Percentiles rank a stretch among this genome's conserved stretches.
phyloP scores from a whole-genome alignment of 805 yeast species.

The Ogataea haglerorum region DNA sequence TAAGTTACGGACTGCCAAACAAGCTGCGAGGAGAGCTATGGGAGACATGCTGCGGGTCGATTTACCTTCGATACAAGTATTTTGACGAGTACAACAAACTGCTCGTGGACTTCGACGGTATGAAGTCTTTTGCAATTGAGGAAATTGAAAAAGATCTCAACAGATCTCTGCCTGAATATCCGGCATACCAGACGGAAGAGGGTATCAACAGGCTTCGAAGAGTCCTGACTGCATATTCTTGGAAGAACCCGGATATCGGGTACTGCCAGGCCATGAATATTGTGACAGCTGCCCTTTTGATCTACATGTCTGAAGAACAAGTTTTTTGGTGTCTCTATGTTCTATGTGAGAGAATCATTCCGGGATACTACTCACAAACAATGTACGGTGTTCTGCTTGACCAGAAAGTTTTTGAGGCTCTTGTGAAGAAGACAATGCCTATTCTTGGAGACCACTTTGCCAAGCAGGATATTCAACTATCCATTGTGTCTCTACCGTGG shows the following conservation, averaged over 20 bases:
- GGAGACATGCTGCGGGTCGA: slow-evolving; percentile 89
- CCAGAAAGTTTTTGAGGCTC: slow-evolving; percentile 87
- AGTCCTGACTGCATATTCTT: slow-evolving; percentile 89
- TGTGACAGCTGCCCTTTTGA: slow-evolving; percentile 72
- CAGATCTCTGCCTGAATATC: slow-evolving; percentile 91
- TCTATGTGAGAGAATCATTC: slow-evolving; percentile 80
- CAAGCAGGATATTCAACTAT: slow-evolving; percentile 79
- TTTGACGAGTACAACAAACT: slow-evolving; percentile 56
- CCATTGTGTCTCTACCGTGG: slow-evolving; percentile 96
- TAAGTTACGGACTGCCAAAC: slow-evolving; percentile 93
- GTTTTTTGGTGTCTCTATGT: slow-evolving; percentile 89
- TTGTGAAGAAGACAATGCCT: slow-evolving; percentile 89
- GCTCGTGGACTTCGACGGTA: slow-evolving; percentile 57
- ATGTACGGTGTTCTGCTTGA: slow-evolving; percentile 97
- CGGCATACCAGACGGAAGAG: slow-evolving; percentile 83
- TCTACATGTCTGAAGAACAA: slow-evolving; percentile 92
- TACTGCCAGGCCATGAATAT: slow-evolving; percentile 99
- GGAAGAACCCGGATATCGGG: slow-evolving; percentile 97
- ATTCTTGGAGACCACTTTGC: slow-evolving; percentile 77
- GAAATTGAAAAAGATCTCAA: slow-evolving; percentile 96
- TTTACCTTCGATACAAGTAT: slow-evolving; percentile 65
- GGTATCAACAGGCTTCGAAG: slow-evolving; percentile 84
- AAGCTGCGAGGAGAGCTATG: slow-evolving; percentile 92
- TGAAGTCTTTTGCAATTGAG: slow-evolving; percentile 80
- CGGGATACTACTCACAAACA: slow-evolving; percentile 94